These are phyloP conservation scores for Pichia kudriavzevii DNA, from an alignment of 1,139 yeast species.

Conservation along the genomic window DNA sequence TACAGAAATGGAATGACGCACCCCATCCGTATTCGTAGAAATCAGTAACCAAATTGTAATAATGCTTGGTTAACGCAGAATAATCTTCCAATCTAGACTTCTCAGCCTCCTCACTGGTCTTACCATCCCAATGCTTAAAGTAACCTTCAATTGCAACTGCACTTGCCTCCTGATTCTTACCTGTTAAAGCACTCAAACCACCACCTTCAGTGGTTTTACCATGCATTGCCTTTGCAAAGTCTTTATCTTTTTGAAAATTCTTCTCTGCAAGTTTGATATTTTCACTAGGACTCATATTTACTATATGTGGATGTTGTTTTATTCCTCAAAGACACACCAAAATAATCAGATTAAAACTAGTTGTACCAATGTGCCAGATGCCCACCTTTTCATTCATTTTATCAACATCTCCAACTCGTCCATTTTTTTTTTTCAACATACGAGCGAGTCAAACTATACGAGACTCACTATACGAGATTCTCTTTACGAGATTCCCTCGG, in stretches of 20 bases:
- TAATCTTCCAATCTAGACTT: constrained; percentile 73
- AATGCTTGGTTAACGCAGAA: constrained; percentile 87
- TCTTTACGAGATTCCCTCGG: too few species aligned
- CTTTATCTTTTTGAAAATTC: constrained; percentile 43
- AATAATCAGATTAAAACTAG: too few species aligned
- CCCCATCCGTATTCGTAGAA: constrained; percentile 99
- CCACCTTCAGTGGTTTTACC: constrained; percentile 60
- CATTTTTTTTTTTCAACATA: too few species aligned
- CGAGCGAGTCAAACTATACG: too few species aligned
- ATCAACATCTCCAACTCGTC: too few species aligned
- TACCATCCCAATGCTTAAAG: constrained; percentile 94
- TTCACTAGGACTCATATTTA: constrained; percentile 9
- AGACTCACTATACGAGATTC: too few species aligned
- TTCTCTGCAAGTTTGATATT: constrained; percentile 30
- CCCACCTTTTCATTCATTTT: too few species aligned
- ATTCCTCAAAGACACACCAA: too few species aligned
- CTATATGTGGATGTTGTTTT: constrained; percentile 1
- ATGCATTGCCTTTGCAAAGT: constrained; percentile 80
- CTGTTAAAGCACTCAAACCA: constrained; percentile 70
- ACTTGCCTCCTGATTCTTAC: constrained; percentile 74
- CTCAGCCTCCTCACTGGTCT: constrained; percentile 66
- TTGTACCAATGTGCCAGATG: too few species aligned
- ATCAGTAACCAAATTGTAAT: constrained; percentile 94
- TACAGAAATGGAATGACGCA: constrained; percentile 94
- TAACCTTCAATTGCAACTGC: constrained; percentile 81